Percentiles rank a stretch among this genome's conserved stretches.
Conservation (phyloP, 805 yeast genomes). For the Cyberlindnera subsufficiens region DNA sequence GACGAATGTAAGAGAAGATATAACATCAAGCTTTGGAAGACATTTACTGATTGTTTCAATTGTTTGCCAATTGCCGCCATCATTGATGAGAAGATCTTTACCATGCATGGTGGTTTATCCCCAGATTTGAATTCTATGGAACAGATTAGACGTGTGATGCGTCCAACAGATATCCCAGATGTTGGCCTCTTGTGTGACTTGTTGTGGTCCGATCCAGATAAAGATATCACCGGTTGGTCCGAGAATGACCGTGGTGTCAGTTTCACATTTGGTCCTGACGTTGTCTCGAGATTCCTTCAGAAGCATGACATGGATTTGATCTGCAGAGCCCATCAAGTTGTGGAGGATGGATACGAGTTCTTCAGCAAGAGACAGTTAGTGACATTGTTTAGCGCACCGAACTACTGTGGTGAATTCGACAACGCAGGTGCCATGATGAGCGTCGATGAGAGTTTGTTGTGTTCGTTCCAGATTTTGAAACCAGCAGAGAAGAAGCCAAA, state of each 20-base stretch:
- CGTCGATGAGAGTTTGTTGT: slow-evolving; percentile 90
- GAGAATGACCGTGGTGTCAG: slow-evolving; percentile 99
- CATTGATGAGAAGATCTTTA: slow-evolving; percentile 94
- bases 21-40: slow-evolving; percentile 97
- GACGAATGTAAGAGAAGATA: slow-evolving; percentile 98
- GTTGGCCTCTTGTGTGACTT: slow-evolving; percentile 94
- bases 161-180: slow-evolving; percentile 99
- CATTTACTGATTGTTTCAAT: slow-evolving; percentile 97
- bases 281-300: slow-evolving; percentile 90
- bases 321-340: slow-evolving; percentile 98
- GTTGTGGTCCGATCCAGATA: slow-evolving; percentile 98
- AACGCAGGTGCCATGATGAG: slow-evolving; percentile 99
- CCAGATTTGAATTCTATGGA: slow-evolving; percentile 98
- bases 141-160: slow-evolving; percentile 97
- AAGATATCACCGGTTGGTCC: slow-evolving; percentile 97
- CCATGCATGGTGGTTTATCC: slow-evolving; percentile 98
- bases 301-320: slow-evolving; percentile 97
- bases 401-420: slow-evolving; percentile 98
- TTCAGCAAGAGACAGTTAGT: slow-evolving; percentile 94
- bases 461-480: slow-evolving; percentile 94
- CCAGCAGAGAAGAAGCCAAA: slow-evolving; percentile 96
- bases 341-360: slow-evolving; percentile 97
- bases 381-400: slow-evolving; percentile 93
- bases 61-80: slow-evolving; percentile 98
- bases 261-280: slow-evolving; percentile 99